Conservation (phyloP, 495 filamentous ascomycete genomes). For the Endocarpon pusillum region DNA sequence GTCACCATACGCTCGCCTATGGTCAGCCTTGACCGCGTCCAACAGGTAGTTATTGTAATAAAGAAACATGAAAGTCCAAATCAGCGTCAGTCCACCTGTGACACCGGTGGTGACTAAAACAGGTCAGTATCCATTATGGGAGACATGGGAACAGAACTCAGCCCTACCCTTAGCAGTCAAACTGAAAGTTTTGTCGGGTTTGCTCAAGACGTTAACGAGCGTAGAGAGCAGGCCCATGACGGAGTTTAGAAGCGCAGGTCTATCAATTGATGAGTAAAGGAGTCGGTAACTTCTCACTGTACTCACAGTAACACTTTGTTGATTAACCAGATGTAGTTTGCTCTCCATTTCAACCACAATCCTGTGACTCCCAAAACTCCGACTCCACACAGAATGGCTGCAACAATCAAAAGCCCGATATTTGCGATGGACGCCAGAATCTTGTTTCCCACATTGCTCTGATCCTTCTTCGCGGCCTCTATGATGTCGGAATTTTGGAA, state of each 20-base stretch:
- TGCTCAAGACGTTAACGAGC: constrained; percentile 31
- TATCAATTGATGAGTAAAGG: no score
- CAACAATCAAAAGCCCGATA: constrained; percentile 11
- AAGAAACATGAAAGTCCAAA: neutral
- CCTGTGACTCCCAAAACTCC: constrained; percentile 6
- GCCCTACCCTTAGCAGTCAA: no score
- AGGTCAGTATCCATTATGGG: no score
- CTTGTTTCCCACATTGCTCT: constrained; percentile 1
- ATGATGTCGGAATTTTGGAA: constrained; percentile 12
- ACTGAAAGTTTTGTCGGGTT: no score
- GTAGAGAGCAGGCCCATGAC: constrained; percentile 30
- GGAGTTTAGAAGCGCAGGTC: constrained; percentile 22
- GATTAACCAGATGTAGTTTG: constrained; percentile 18
- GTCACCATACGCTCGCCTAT: no score
- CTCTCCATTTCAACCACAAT: constrained; percentile 11
- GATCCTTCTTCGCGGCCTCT: constrained; percentile 3
- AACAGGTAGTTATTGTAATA: neutral
- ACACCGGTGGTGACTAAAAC: neutral
- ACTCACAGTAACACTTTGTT: constrained; percentile 15
- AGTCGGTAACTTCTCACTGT: constrained; percentile 1
- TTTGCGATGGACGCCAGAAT: constrained; percentile 14
- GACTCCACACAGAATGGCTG: constrained; percentile 8
- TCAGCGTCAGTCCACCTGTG: neutral
- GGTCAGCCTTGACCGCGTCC: neutral
- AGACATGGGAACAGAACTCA: no score